These are phyloP conservation scores for Quercus glauca DNA, from an alignment of 306 rosid genomes.

Conservation along the genomic window DNA sequence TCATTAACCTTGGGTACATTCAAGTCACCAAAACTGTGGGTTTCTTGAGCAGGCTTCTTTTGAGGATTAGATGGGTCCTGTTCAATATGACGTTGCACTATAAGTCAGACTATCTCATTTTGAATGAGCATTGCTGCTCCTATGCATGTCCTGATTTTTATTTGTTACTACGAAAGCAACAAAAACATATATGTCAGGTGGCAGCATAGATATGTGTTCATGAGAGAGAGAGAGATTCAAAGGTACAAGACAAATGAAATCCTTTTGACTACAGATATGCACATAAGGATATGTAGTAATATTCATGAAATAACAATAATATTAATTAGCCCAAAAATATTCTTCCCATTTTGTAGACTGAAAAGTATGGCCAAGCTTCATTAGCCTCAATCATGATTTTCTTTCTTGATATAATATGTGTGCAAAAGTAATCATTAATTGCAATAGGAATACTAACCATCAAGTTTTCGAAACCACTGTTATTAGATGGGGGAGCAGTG, in stretches of 20 bases:
- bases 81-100: slow-evolving; percentile 2
- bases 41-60: slow-evolving; percentile 11
- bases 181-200: too few relatives aligned
- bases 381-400: not conserved
- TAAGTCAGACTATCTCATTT: not conserved
- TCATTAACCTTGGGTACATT: not conserved
- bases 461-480: slow-evolving; percentile 10
- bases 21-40: not conserved
- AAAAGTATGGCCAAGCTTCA: not conserved
- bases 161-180: not conserved
- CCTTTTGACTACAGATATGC: not conserved
- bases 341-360: not conserved
- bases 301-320: not conserved
- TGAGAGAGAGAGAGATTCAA: not conserved
- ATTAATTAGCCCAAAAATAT: not conserved
- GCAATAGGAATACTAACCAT: slow-evolving; percentile 34
- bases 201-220: not conserved
- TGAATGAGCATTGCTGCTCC: not conserved
- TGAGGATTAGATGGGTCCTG: slow-evolving; percentile 23
- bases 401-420: not conserved
- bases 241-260: not conserved
- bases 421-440: not conserved
- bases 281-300: not conserved
- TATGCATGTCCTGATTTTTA: not conserved
- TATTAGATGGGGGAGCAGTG: slow-evolving; percentile 15